Percentiles rank a stretch among this genome's conserved stretches.
These are phyloP conservation scores for Mycena olivaceomarginata DNA, from an alignment of 768 basidiomycete species.

Conservation along the genomic window DNA sequence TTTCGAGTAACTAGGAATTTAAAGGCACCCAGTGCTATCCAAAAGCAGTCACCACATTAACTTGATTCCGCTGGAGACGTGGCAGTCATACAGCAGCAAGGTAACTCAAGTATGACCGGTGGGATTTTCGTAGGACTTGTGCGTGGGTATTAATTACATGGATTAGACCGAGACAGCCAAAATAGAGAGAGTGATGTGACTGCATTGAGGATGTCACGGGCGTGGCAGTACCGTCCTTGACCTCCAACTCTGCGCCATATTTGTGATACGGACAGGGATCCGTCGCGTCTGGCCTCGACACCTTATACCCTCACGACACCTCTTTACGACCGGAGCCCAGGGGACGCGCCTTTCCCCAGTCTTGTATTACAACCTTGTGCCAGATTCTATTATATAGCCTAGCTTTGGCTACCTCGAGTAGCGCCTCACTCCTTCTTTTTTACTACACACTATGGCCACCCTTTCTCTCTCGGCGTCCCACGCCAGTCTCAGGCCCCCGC, in stretches of 20 bases:
- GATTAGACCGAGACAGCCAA: slow-evolving; percentile 9
- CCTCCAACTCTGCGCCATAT: slow-evolving; percentile 19
- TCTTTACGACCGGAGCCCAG: slow-evolving; percentile 42
- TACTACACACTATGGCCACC: slow-evolving; percentile 55
- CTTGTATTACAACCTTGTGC: slow-evolving; percentile 43
- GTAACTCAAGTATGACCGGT: too few species aligned
- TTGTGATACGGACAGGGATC: slow-evolving; percentile 39
- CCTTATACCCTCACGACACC: slow-evolving; percentile 46
- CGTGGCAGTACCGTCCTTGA: not conserved
- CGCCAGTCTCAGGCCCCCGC: slow-evolving; percentile 57
- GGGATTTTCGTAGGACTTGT: too few species aligned
- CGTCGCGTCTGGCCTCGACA: slow-evolving; percentile 45
- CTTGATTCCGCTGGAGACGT: too few species aligned
- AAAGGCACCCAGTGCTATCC: too few species aligned
- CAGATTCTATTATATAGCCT: slow-evolving; percentile 36
- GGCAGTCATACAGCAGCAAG: too few species aligned
- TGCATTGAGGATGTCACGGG: slow-evolving; percentile 7
- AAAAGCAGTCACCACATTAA: too few species aligned
- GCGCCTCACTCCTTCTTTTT: slow-evolving; percentile 43
- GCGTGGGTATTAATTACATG: too few species aligned
- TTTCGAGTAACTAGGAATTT: too few species aligned
- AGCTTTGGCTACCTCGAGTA: slow-evolving; percentile 36
- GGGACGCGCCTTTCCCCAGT: slow-evolving; percentile 43
- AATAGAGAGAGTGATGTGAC: not conserved
- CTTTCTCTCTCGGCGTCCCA: slow-evolving; percentile 58